phyloP scores from a whole-genome alignment of 2,329 filamentous ascomycete species.

The Elsinoe perseae region DNA sequence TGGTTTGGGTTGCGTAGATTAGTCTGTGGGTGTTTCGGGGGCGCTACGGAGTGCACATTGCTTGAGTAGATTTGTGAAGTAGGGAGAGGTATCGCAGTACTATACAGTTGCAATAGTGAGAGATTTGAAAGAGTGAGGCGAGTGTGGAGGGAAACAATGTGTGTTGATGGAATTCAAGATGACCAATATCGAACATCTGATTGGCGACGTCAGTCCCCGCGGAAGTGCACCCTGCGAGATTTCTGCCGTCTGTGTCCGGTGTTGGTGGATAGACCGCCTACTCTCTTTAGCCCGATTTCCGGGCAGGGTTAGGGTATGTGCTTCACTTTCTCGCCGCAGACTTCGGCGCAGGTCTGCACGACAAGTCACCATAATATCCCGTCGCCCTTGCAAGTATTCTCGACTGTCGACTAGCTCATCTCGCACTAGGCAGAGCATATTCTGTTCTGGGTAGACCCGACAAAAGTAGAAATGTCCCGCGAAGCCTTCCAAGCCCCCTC shows the following conservation, averaged over 20 bases:
- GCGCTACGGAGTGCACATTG: background rate
- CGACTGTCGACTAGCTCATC: too few species aligned
- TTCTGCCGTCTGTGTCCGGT: conserved; percentile 1
- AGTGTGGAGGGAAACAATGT: too few species aligned
- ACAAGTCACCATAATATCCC: background rate
- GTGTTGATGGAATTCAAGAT: conserved; percentile 1
- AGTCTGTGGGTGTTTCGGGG: background rate
- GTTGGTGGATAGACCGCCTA: background rate
- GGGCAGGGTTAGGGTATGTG: too few species aligned
- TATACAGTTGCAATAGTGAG: background rate
- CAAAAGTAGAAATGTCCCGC: conserved; percentile 39
- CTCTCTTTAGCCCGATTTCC: too few species aligned
- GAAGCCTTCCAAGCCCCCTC: conserved; percentile 71
- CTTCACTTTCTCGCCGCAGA: too few species aligned
- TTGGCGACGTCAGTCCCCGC: conserved; percentile 14
- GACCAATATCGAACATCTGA: conserved; percentile 13
- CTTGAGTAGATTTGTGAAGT: too few species aligned
- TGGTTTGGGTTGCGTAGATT: too few species aligned
- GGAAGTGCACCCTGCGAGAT: conserved; percentile 1
- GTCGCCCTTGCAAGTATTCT: background rate
- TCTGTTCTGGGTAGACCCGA: background rate
- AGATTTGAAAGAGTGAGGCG: background rate
- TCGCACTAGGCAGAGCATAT: too few species aligned
- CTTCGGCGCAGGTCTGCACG: too few species aligned
- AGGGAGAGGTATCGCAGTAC: too few species aligned